Evolutionary conservation across 805 yeast species (phyloP), one percentile per base, ranked within the genome.

Genomic region (Diddensiella santjacobensis): DNA sequence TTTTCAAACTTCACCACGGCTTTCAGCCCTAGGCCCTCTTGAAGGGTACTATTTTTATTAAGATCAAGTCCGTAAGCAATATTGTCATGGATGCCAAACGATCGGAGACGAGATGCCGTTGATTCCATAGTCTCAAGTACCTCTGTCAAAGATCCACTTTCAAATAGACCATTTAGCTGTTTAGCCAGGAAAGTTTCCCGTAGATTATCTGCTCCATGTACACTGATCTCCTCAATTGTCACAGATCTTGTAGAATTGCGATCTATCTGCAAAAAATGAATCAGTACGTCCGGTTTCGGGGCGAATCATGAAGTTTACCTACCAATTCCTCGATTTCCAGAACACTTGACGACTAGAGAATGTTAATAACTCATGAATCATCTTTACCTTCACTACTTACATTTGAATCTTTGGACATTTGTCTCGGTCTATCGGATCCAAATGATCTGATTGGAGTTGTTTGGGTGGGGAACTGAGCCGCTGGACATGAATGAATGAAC

Each of bases 191-290:
- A 54, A 22, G 48, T 47, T 26, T 60, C 60, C 17, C 65, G 56
- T 43, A 55, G 53, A 5, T 37, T 36, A 22, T 55, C 48, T 18
- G 48, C 56, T 17, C 66, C 66, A 35, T 54, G 42, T 18, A 62
- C 58, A n/a, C 58, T 61, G 45, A 60, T 61, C 24, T 61, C 61
- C 40, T 49, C 51, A 47, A 62, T 55, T 22, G 46, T 29, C 41
- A 63, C 57, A n/a, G 62, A 65, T 43, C 51, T 57, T 44, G 56
- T 41, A 19, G 54, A 39, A 42, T 64, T 66, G 40, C 53, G 52
- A 42, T 52, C 63, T 42, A 62, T 22, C 53, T 40, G 33, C 24
- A 15, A 10, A 8, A n/a, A 15, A 17, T 17, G 15, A 8, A 35
- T 13, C 8, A 35, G 20, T 35, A 10, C 8, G 31, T n/a, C n/a